Percentiles rank a stretch among this genome's conserved stretches.
These are phyloP conservation scores for Staphylotrichum tortipilum DNA, from an alignment of 495 filamentous ascomycete genomes.

Conservation along the genomic window DNA sequence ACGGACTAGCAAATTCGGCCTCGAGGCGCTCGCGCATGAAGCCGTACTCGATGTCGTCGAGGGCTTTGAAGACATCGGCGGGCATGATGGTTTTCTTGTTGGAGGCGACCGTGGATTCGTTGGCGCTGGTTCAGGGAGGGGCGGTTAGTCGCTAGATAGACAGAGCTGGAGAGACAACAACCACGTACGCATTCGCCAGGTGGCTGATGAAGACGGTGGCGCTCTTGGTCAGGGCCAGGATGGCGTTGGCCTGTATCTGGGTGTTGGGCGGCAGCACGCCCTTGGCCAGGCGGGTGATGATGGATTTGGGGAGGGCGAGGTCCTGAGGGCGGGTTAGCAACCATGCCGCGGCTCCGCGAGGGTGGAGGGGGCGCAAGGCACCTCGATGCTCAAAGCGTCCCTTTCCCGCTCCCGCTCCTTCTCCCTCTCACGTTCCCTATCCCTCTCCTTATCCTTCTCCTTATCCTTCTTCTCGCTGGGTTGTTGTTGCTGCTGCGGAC, in stretches of 20 bases:
- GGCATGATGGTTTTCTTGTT: slow-evolving; percentile 83
- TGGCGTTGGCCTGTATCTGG: slow-evolving; percentile 86
- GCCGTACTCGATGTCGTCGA: slow-evolving; percentile 77
- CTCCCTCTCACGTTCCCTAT: slow-evolving; percentile 18
- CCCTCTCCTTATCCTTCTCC: slow-evolving; percentile 27
- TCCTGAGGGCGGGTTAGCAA: slow-evolving; percentile 56
- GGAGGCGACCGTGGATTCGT: slow-evolving; percentile 55
- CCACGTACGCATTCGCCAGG: slow-evolving; percentile 67
- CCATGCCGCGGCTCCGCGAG: background rate
- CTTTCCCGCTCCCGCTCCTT: slow-evolving; percentile 21
- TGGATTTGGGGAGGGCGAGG: slow-evolving; percentile 83
- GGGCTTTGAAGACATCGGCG: slow-evolving; percentile 69
- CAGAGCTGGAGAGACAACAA: too few relatives aligned
- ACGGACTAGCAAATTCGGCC: slow-evolving; percentile 53
- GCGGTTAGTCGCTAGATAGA: too few relatives aligned
- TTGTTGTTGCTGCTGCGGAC: background rate
- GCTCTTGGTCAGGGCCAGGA: slow-evolving; percentile 83
- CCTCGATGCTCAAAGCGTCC: slow-evolving; percentile 36
- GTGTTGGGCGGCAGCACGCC: slow-evolving; percentile 95
- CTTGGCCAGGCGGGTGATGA: slow-evolving; percentile 88
- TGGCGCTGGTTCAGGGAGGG: too few relatives aligned
- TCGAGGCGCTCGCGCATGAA: slow-evolving; percentile 58
- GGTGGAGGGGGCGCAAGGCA: too few relatives aligned
- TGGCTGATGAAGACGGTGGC: slow-evolving; percentile 94
- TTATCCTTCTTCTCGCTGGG: slow-evolving; percentile 7